Percentiles rank a stretch among this genome's conserved stretches.
Evolutionary conservation across 257 asterid species (phyloP).

Genomic region (Solanum pennellii): DNA sequence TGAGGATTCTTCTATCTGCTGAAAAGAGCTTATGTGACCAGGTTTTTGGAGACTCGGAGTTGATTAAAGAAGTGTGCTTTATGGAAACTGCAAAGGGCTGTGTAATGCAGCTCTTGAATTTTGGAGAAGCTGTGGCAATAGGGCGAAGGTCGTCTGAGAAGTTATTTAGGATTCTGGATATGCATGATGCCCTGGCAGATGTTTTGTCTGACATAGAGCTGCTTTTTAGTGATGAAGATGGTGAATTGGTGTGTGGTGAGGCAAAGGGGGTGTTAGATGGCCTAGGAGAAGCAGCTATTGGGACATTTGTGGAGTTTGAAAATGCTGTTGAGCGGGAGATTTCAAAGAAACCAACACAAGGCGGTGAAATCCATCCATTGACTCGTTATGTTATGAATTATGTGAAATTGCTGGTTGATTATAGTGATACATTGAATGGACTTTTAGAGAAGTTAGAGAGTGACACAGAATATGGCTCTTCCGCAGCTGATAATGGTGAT

Average conservation of each 20-base stretch:
- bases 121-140: constrained; percentile 91
- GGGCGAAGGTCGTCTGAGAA: constrained; percentile 83
- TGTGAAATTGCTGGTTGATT: constrained; percentile 76
- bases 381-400: constrained; percentile 94
- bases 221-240: constrained; percentile 62
- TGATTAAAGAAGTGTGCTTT: constrained; percentile 81
- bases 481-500: constrained; percentile 16
- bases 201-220: constrained; percentile 50
- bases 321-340: constrained; percentile 84
- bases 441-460: constrained; percentile 42
- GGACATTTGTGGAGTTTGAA: constrained; percentile 85
- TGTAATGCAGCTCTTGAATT: constrained; percentile 88
- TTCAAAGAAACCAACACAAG: constrained; percentile 62
- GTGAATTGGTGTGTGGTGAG: constrained; percentile 74
- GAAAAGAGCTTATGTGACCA: constrained; percentile 75
- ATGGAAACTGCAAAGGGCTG: constrained; percentile 81
- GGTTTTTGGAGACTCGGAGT: constrained; percentile 58
- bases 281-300: constrained; percentile 81
- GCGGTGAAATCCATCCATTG: constrained; percentile 88
- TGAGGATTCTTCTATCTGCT: constrained; percentile 51
- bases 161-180: constrained; percentile 75
- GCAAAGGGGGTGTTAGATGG: constrained; percentile 72
- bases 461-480: constrained; percentile 9
- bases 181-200: constrained; percentile 75
- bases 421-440: constrained; percentile 54